These are phyloP conservation scores for Skeletonema marinoi DNA, from an alignment of 108 stramenopile species.

Conservation along the genomic window DNA sequence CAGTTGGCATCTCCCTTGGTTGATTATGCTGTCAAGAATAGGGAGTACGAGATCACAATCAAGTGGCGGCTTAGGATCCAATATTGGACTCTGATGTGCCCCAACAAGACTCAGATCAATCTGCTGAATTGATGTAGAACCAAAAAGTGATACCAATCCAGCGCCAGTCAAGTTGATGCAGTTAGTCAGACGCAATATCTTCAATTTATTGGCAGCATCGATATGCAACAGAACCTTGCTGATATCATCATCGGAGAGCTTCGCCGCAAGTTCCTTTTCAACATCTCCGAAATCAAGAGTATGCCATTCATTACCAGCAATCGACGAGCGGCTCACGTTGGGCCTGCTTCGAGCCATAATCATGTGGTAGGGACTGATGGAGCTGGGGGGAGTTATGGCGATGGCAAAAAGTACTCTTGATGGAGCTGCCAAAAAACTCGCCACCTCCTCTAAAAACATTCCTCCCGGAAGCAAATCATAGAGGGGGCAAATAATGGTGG, in stretches of 20 bases:
- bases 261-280: neutral
- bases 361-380: neutral
- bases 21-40: slow-evolving; percentile 11
- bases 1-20: neutral
- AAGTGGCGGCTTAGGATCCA: no score
- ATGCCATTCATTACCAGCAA: neutral
- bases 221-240: slow-evolving; percentile 1
- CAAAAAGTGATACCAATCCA: neutral
- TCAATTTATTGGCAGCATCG: slow-evolving; percentile 9
- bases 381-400: no score
- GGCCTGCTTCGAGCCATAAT: neutral
- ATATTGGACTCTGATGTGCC: neutral
- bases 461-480: no score
- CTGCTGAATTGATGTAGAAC: neutral
- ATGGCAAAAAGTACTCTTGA: no score
- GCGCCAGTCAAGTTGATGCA: slow-evolving; percentile 5
- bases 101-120: slow-evolving; percentile 8
- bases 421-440: no score
- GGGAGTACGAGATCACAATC: neutral
- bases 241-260: slow-evolving; percentile 14
- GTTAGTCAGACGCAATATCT: slow-evolving; percentile 7
- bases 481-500: no score
- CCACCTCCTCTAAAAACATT: no score
- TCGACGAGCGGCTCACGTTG: neutral
- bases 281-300: slow-evolving; percentile 15